Evolutionary conservation across 768 basidiomycete species (phyloP).

Genomic region (Filobasidium wieringae): DNA sequence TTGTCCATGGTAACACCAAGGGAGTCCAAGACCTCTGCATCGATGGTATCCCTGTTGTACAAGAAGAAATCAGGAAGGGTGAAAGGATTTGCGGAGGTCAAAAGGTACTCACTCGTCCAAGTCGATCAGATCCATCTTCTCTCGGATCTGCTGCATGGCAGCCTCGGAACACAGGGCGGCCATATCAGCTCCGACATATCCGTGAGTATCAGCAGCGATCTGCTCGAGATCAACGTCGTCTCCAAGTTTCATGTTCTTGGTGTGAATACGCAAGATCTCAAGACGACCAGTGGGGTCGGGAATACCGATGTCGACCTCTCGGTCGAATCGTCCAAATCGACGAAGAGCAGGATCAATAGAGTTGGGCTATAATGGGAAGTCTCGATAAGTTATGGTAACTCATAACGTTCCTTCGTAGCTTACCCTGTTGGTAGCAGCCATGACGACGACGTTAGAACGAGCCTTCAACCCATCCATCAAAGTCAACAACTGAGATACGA

Average conservation of each 20-base stretch:
- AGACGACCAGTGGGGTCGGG: constrained; percentile 98
- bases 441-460: constrained; percentile 96
- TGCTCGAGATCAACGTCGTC: constrained; percentile 96
- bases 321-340: constrained; percentile 97
- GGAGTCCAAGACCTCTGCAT: constrained; percentile 96
- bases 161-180: constrained; percentile 97
- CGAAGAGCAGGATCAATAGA: constrained; percentile 98
- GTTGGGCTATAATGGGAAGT: constrained; percentile 58
- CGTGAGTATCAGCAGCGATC: constrained; percentile 98
- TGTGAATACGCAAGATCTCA: constrained; percentile 97
- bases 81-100: not conserved
- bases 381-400: constrained; percentile 8
- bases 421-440: constrained; percentile 82
- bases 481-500: constrained; percentile 94
- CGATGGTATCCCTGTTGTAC: constrained; percentile 93
- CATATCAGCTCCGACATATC: constrained; percentile 96
- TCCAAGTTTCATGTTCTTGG: constrained; percentile 97
- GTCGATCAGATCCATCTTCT: constrained; percentile 79
- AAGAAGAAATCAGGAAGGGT: constrained; percentile 53
- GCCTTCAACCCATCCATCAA: constrained; percentile 99
- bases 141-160: constrained; percentile 99
- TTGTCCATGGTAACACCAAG: constrained; percentile 99
- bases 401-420: not conserved
- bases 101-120: constrained; percentile 31
- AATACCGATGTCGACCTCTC: constrained; percentile 98